Percentiles rank a stretch among this genome's conserved stretches.
Conservation (phyloP, 208 protist genomes). For the Leishmania amazonensis region DNA sequence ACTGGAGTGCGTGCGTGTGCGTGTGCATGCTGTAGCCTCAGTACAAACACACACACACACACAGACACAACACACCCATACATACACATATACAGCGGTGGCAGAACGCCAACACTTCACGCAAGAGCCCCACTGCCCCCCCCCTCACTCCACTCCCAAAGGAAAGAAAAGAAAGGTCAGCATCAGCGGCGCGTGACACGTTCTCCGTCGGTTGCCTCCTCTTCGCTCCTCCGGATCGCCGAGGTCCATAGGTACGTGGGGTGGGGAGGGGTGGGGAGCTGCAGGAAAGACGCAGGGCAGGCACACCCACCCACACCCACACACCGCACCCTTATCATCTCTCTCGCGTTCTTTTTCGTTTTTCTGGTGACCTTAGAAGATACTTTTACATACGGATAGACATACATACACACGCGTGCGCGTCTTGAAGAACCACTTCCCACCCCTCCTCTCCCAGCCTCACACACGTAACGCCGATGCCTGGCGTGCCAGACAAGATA, state of each 20-base stretch:
- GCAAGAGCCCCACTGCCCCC: not conserved
- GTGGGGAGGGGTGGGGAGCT: not conserved
- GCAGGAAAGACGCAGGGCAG: not conserved
- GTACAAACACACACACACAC: slow-evolving; percentile 2
- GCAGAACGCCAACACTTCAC: not conserved
- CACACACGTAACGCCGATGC: slow-evolving; percentile 4
- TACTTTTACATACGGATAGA: not conserved
- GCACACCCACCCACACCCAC: not conserved
- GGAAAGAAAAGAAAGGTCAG: not conserved
- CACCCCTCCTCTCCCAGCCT: not conserved
- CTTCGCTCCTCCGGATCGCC: not conserved
- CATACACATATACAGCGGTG: not conserved
- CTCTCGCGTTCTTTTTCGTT: not conserved
- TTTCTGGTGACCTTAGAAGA: not conserved
- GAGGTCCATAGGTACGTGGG: not conserved
- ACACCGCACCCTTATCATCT: not conserved
- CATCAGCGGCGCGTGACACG: not conserved
- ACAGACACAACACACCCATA: not conserved
- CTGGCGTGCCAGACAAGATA: slow-evolving; percentile 46
- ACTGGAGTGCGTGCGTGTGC: not conserved
- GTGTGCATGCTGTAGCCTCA: not conserved
- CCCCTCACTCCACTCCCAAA: not conserved
- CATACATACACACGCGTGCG: not conserved
- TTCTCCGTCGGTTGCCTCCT: not conserved
- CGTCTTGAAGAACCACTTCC: not conserved